Base-by-base conservation (phyloP, 495 filamentous ascomycete species). In the Penicillium steckii region DNA sequence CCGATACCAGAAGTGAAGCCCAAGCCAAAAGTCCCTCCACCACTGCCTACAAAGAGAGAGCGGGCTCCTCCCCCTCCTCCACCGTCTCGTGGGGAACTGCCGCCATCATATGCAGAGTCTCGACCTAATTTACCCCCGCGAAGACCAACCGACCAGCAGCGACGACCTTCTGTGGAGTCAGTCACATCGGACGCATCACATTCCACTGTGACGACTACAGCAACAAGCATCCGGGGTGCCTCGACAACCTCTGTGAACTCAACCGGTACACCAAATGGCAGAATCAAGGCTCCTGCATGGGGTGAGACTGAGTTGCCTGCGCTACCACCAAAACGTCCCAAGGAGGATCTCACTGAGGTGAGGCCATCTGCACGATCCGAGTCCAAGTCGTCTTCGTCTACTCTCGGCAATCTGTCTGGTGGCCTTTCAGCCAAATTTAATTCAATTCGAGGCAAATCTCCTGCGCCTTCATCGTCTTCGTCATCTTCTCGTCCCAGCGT, bases 21-120 rank as follows among this genome's bases (percentile, higher is more conserved):
- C 19, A 71, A 67, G 44, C 58, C 58, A 8, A 66, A 64, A 33
- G 42, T 64, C 18, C 71, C 82, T 44, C 83, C 83, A 23, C 80
- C 72, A 13, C 66, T 83, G 45, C 80, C 81, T 21, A 71, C 75
- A 22, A 72, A 80, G 50, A 75, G 25, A 52, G 62, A 62, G 50
- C 52, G 75, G 64, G 45, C 35, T 13, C 55, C 55, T 37, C 76
- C 76, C 38, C 78, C 76, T 30, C 67, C 73, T 38, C 53, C 76
- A 24, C 77, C 76, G 12, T 58, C 44, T 35, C 61, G 58, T 22
- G 73, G 80, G 12, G 61, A 74, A 19, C 64, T 68, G 25, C 54
- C 71, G 35, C 50, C 50, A 10, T 44, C 68, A 2, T 54, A 68
- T 48, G 55, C 62, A 23, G 69, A 73, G 6, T 24, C 46, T 24